Evolutionary conservation across 108 stramenopile genomes (phyloP).

Genomic region (Cyclotella choctawhatcheeana): DNA sequence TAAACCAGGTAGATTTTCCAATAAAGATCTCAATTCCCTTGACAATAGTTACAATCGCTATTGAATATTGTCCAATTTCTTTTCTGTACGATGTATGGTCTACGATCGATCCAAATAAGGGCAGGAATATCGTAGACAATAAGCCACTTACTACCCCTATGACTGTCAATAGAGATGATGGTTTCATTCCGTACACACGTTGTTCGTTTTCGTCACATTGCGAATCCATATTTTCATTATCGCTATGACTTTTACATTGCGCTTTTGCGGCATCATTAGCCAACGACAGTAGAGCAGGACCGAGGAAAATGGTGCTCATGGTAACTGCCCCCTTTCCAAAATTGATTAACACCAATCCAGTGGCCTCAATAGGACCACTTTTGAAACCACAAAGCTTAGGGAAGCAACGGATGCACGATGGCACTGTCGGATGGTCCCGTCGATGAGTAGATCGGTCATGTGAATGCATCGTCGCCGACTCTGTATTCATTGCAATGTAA

Average conservation of each 20-base stretch:
- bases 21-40: conserved; percentile 37
- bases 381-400: conserved; percentile 18
- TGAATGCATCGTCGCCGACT: too few relatives aligned
- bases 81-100: conserved; percentile 37
- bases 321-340: conserved; percentile 51
- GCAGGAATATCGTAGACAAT: conserved; percentile 14
- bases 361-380: conserved; percentile 55
- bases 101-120: conserved; percentile 35
- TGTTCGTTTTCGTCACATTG: conserved; percentile 20
- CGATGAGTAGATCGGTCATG: too few relatives aligned
- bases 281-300: conserved; percentile 60
- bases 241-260: background rate
- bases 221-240: background rate
- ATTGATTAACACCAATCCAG: conserved; percentile 51
- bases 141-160: conserved; percentile 31
- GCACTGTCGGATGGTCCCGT: too few relatives aligned
- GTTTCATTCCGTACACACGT: conserved; percentile 40
- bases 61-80: conserved; percentile 24
- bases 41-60: conserved; percentile 16
- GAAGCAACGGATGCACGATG: conserved; percentile 12
- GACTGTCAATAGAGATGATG: conserved; percentile 33
- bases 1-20: conserved; percentile 18
- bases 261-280: conserved; percentile 47
- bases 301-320: conserved; percentile 61
- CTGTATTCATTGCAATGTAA: too few relatives aligned